These are phyloP conservation scores for Rhodotorula babjevae DNA, from an alignment of 768 basidiomycete species.

Conservation along the genomic window DNA sequence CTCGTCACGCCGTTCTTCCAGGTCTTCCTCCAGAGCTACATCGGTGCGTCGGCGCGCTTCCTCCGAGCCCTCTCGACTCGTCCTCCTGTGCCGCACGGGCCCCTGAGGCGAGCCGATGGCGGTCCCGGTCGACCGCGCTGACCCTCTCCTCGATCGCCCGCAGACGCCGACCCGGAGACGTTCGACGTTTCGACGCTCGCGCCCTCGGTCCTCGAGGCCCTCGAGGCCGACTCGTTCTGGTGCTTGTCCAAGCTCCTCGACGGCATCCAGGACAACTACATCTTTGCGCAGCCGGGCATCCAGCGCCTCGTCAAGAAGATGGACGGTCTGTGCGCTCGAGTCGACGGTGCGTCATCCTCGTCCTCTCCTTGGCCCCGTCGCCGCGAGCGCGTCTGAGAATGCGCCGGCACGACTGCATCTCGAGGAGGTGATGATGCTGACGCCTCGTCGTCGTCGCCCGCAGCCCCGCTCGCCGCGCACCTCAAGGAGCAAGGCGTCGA, in stretches of 20 bases:
- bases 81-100: too few relatives aligned
- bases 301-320: slow-evolving; percentile 87
- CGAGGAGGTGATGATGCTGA: background rate
- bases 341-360: slow-evolving; percentile 61
- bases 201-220: slow-evolving; percentile 64
- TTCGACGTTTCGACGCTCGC: slow-evolving; percentile 78
- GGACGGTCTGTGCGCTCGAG: slow-evolving; percentile 84
- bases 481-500: slow-evolving; percentile 87
- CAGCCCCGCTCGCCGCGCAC: slow-evolving; percentile 81
- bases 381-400: too few relatives aligned
- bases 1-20: slow-evolving; percentile 96
- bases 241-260: slow-evolving; percentile 90
- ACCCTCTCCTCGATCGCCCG: background rate
- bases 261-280: slow-evolving; percentile 98
- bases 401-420: too few relatives aligned
- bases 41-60: slow-evolving; percentile 56
- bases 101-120: too few relatives aligned
- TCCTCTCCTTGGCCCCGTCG: background rate
- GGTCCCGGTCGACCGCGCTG: background rate
- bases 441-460: background rate
- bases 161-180: slow-evolving; percentile 84
- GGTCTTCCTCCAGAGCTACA: slow-evolving; percentile 90
- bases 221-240: slow-evolving; percentile 98
- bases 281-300: slow-evolving; percentile 92
- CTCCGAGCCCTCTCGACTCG: too few relatives aligned